These are phyloP conservation scores for Daldinia sp. DNA, from an alignment of 2,329 filamentous ascomycete species.

Conservation along the genomic window DNA sequence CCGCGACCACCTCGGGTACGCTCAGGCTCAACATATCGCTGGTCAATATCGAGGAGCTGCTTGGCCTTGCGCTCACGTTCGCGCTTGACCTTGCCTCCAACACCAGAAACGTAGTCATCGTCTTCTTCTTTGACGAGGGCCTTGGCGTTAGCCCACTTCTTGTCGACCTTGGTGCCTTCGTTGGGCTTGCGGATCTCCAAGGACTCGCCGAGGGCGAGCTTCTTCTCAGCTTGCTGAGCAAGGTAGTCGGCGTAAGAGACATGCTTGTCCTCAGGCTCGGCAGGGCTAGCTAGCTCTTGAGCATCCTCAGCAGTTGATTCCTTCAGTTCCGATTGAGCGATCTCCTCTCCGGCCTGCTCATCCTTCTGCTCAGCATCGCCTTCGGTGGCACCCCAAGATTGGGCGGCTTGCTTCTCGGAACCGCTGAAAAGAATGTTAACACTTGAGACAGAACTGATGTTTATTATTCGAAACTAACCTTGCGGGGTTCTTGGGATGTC, in stretches of 20 bases:
- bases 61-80: constrained; percentile 93
- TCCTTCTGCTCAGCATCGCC: constrained; percentile 88
- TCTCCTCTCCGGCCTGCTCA: constrained; percentile 88
- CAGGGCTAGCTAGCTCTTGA: constrained; percentile 53
- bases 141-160: constrained; percentile 93
- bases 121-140: constrained; percentile 69
- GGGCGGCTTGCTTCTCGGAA: constrained; percentile 85
- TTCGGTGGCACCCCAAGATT: constrained; percentile 87
- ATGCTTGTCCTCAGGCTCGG: constrained; percentile 82
- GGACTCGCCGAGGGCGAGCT: constrained; percentile 69
- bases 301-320: constrained; percentile 64
- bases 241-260: constrained; percentile 92
- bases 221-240: constrained; percentile 76
- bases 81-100: constrained; percentile 79
- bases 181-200: constrained; percentile 87
- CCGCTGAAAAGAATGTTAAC: constrained; percentile 59
- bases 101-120: constrained; percentile 79
- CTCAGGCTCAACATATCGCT: constrained; percentile 78
- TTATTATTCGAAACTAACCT: constrained; percentile 52
- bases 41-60: constrained; percentile 87
- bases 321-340: constrained; percentile 85
- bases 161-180: constrained; percentile 85
- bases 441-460: background rate
- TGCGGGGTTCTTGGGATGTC: constrained; percentile 59
- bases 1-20: constrained; percentile 64